Conservation (phyloP, 306 rosid species). For the Inga laurina region DNA sequence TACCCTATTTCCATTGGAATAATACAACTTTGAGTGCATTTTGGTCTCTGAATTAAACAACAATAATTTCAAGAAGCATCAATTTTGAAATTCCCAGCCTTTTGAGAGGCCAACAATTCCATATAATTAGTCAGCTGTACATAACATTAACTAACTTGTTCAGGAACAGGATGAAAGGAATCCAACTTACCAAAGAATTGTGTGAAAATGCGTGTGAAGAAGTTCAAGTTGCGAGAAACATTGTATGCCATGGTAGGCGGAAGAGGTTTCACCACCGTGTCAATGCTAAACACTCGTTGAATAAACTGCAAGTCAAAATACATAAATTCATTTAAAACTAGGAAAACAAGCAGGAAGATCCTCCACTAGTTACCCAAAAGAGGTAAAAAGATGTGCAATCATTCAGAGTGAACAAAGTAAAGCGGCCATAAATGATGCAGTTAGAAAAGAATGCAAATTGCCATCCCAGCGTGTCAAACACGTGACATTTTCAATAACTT, state of each 20-base stretch:
- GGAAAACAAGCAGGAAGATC: constrained; percentile 10
- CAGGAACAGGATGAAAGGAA: constrained; percentile 18
- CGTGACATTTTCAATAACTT: neutral
- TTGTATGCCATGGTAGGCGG: constrained; percentile 82
- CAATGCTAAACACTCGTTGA: constrained; percentile 87
- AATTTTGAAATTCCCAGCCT: neutral
- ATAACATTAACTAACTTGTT: constrained; percentile 13
- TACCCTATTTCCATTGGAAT: too few relatives aligned
- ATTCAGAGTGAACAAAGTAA: neutral
- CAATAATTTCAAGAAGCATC: neutral
- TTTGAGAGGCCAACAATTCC: neutral
- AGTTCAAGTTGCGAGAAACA: constrained; percentile 89
- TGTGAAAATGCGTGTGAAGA: constrained; percentile 97
- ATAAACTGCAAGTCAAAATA: constrained; percentile 66
- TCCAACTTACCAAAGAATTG: constrained; percentile 83
- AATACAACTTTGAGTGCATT: too few relatives aligned
- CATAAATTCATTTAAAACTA: constrained; percentile 2
- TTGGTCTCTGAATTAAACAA: too few relatives aligned
- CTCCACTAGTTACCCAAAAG: neutral
- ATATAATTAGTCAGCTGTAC: neutral
- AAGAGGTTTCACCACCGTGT: constrained; percentile 92
- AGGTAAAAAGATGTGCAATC: neutral
- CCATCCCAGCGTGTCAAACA: neutral
- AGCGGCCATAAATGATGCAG: neutral
- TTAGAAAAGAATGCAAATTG: neutral